Percentiles rank a stretch among this genome's conserved stretches.
phyloP scores from a whole-genome alignment of 192 early-diverging fungal genomes.

The Chytriomyces sp. region DNA sequence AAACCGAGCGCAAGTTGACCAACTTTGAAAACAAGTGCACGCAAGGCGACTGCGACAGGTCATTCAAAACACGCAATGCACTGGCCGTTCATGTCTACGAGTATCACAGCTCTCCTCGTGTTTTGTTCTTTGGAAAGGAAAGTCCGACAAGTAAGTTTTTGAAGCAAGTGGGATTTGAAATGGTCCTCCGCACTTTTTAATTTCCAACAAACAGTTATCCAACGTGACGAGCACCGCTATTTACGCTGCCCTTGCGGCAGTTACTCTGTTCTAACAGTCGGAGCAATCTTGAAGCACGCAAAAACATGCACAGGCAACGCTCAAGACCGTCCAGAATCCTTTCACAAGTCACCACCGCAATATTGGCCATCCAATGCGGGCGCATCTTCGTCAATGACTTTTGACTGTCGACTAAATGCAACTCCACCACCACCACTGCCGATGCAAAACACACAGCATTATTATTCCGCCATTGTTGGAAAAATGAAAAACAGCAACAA shows the following conservation, averaged over 20 bases:
- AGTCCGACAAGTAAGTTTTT: not conserved
- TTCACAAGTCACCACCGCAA: no score
- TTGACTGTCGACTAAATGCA: no score
- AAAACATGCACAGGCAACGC: no score
- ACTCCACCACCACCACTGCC: no score
- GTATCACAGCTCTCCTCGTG: not conserved
- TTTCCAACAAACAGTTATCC: not conserved
- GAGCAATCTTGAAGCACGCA: no score
- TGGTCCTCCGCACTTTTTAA: no score
- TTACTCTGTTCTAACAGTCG: conserved; percentile 49
- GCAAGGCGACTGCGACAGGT: not conserved
- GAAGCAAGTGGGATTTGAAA: not conserved
- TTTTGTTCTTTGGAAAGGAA: not conserved
- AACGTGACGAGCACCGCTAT: not conserved
- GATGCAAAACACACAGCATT: no score
- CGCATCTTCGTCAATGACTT: no score
- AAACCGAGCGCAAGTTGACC: not conserved
- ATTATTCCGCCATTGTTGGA: no score
- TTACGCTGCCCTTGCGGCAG: conserved; percentile 4
- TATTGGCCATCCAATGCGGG: no score
- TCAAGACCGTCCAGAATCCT: no score
- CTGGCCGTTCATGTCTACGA: conserved; percentile 20
- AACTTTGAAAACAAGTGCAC: conserved; percentile 12
- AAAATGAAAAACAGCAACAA: no score
- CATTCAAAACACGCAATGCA: conserved; percentile 2